Conservation (phyloP, 1,139 yeast species). For the Yamadazyma oceani region DNA sequence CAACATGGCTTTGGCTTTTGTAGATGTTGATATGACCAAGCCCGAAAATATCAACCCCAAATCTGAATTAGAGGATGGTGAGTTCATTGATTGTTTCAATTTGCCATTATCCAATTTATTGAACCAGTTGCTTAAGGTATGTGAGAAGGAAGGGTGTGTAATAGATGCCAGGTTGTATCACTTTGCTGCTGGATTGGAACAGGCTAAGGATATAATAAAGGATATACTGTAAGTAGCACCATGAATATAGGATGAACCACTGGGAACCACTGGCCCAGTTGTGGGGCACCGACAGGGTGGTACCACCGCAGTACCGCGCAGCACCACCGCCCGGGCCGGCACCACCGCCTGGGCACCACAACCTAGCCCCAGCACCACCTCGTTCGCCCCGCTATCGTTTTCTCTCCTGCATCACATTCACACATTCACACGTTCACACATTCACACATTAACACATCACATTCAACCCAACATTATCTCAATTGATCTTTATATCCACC, state of each 20-base stretch:
- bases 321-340: too few species aligned
- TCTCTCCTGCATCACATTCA: not conserved
- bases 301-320: too few species aligned
- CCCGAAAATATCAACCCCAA: conserved; percentile 66
- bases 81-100: conserved; percentile 78
- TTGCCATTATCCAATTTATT: conserved; percentile 64
- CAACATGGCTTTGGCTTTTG: conserved; percentile 75
- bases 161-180: conserved; percentile 88
- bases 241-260: too few species aligned
- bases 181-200: conserved; percentile 66
- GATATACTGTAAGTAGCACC: too few species aligned
- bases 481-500: not conserved
- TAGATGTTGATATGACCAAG: conserved; percentile 69
- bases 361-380: too few species aligned
- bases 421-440: not conserved
- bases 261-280: too few species aligned
- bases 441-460: not conserved
- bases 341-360: too few species aligned
- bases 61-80: conserved; percentile 81
- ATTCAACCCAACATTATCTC: not conserved
- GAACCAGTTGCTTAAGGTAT: conserved; percentile 51
- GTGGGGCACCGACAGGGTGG: too few species aligned
- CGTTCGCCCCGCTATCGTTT: too few species aligned
- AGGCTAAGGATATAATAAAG: conserved; percentile 3
- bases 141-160: conserved; percentile 60